Evolutionary conservation across 78 protist genomes (phyloP).

Genomic region (Chrysochromulina tobinii): DNA sequence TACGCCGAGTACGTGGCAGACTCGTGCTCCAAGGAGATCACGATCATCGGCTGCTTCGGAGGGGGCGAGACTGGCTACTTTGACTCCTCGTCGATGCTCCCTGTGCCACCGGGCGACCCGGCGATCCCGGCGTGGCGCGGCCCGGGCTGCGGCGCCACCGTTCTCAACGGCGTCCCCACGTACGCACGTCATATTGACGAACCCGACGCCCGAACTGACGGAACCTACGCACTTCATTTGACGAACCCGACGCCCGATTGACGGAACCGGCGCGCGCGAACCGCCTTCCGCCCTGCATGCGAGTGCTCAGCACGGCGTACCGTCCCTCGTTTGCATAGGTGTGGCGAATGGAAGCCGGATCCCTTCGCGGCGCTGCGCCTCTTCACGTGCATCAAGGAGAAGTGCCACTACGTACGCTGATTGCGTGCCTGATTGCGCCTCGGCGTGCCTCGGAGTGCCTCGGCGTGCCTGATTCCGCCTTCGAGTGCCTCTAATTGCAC

Average conservation of each 20-base stretch:
- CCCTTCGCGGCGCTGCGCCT: neutral
- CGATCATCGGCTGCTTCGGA: neutral
- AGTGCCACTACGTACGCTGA: neutral
- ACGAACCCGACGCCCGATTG: too few relatives aligned
- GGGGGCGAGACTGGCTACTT: neutral
- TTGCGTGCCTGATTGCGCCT: too few relatives aligned
- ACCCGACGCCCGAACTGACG: too few relatives aligned
- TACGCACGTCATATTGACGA: too few relatives aligned
- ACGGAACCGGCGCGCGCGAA: too few relatives aligned
- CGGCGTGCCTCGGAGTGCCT: too few relatives aligned
- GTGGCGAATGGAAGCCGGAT: conserved; percentile 36
- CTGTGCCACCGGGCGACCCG: neutral
- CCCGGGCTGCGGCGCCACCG: neutral
- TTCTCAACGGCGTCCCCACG: neutral
- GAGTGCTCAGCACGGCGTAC: too few relatives aligned
- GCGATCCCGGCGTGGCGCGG: neutral
- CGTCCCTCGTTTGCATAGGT: neutral
- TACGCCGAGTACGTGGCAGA: conserved; percentile 21
- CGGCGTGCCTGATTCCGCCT: too few relatives aligned
- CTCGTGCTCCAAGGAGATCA: neutral
- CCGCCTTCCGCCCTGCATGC: too few relatives aligned
- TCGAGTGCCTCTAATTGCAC: too few relatives aligned
- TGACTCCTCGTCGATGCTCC: neutral
- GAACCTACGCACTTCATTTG: too few relatives aligned
- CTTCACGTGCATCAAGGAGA: neutral